These are phyloP conservation scores for Macaranga tanarius DNA, from an alignment of 441 rosid genomes.

Conservation along the genomic window DNA sequence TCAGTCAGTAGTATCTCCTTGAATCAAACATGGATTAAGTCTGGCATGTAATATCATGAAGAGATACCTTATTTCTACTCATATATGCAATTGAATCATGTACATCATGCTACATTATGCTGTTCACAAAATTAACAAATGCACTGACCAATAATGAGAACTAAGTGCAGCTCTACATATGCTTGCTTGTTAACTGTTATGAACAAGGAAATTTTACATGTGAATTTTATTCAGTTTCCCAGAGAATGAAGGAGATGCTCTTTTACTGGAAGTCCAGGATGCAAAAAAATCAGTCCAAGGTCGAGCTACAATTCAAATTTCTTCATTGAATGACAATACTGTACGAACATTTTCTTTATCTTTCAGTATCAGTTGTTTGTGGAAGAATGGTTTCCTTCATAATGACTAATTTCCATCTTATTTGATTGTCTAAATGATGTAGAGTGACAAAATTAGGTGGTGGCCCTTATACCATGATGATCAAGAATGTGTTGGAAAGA, in stretches of 20 bases:
- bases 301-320: conserved; percentile 64
- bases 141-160: background rate
- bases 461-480: conserved; percentile 88
- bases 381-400: background rate
- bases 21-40: background rate
- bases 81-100: background rate
- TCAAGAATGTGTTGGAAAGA: conserved; percentile 96
- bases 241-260: conserved; percentile 80
- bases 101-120: background rate
- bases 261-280: conserved; percentile 81
- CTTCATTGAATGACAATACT: conserved; percentile 67
- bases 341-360: conserved; percentile 44
- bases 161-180: background rate
- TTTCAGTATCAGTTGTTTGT: conserved; percentile 19
- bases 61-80: background rate
- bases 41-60: background rate
- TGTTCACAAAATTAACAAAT: background rate
- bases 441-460: conserved; percentile 85
- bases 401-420: background rate
- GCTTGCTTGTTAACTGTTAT: background rate
- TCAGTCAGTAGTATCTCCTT: background rate
- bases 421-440: conserved; percentile 27
- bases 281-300: conserved; percentile 69
- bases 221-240: conserved; percentile 62
- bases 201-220: conserved; percentile 26